Base-by-base conservation (phyloP, 2,329 filamentous ascomycete species). In the Fusarium buharicum region DNA sequence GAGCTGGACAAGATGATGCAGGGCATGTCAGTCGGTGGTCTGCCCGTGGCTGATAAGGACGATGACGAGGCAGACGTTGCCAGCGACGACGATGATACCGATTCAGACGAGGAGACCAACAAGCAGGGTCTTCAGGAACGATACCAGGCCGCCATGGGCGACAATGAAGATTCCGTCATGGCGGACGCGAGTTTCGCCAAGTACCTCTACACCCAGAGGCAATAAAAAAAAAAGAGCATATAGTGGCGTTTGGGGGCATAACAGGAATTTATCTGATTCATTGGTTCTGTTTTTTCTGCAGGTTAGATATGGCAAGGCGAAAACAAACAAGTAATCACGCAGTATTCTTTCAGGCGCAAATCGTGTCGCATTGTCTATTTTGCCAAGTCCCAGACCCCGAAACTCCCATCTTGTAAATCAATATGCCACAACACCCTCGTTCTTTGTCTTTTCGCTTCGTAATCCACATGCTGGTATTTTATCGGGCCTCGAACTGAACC, bases 401-500 rank as follows among this genome's bases (percentile, higher is more conserved):
- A 70, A 70, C 67, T 71, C 68, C 68, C 66, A 50, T 54, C 45
- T 44, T 20, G 38, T 54, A 67, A 70, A 55, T 55, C 55, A 64
- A 63, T 49, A 51, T 51, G 51, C 55, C 59, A 64, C 51, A 54
- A 41, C 56, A 62, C 45, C 34, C 38, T 46, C 16, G 11, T 49
- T 30, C 41, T 56, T 45, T 31, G 62, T 53, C 46, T 45, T 20
- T 20, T 58, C 58, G 53, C 49, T 54, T 64, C 24, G 53, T 59
- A 44, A 34, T 53, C 37, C 22, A 24, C 22, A 5, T 24, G 22
- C 24, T 8, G 30, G 24, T 16, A 10, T 34, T 33, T 54, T 62
- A 98, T 79, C 94, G 87, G 47, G 95, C 95, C 82, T 99, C 93
- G 73, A 99, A 98, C 80, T 99, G 95, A 47, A 98, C 93, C 93